Evolutionary conservation across 129 eudicot genomes (phyloP).

Genomic region (Calendula officinalis): DNA sequence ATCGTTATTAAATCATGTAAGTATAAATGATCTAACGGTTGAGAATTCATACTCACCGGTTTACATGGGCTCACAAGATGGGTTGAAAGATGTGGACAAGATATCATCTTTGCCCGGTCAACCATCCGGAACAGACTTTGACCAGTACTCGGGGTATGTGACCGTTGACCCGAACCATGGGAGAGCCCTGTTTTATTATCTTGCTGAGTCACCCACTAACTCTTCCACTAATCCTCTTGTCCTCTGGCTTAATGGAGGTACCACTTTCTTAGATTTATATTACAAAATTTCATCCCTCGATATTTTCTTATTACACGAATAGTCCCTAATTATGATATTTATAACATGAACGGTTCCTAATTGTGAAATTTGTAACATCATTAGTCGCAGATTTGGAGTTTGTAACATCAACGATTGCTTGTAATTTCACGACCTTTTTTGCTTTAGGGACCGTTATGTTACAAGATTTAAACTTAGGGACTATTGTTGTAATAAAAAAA

Average conservation of each 20-base stretch:
- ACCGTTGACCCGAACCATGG: slow-evolving; percentile 53
- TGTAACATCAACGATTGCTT: too few species aligned
- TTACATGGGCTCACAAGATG: slow-evolving; percentile 44
- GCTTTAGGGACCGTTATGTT: too few species aligned
- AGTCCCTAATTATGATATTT: too few species aligned
- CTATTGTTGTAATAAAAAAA: too few species aligned
- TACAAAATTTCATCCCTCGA: too few species aligned
- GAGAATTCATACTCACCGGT: slow-evolving; percentile 26
- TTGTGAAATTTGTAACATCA: too few species aligned
- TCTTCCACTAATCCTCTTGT: slow-evolving; percentile 59
- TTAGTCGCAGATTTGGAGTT: too few species aligned
- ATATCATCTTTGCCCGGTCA: slow-evolving; percentile 56
- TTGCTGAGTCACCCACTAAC: slow-evolving; percentile 42
- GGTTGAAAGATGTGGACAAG: slow-evolving; percentile 52
- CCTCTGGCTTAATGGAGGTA: slow-evolving; percentile 83
- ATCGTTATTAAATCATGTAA: neutral
- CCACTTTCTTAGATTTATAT: neutral
- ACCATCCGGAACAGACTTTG: slow-evolving; percentile 45
- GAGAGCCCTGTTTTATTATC: slow-evolving; percentile 52
- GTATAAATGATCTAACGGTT: neutral
- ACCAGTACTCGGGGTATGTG: slow-evolving; percentile 72
- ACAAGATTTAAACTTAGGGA: too few species aligned
- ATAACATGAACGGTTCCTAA: too few species aligned
- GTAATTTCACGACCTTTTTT: too few species aligned
- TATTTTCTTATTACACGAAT: too few species aligned